Base-by-base conservation (phyloP, 2,329 filamentous ascomycete species). In the Amauroascus niger region DNA sequence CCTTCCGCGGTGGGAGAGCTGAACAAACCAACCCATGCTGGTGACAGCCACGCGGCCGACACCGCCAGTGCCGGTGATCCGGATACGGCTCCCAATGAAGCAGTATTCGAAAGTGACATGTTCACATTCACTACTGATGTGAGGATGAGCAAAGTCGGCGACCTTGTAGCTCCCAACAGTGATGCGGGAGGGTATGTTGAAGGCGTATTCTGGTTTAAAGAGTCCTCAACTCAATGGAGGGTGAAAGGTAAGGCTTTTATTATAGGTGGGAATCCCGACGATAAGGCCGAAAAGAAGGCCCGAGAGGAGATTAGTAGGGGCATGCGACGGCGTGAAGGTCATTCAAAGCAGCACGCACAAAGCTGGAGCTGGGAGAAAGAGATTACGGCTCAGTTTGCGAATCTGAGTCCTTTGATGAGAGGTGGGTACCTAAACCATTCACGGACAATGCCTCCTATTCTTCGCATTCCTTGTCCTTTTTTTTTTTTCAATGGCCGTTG, bases 351-450 rank as follows among this genome's bases (percentile, higher is more conserved):
- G 11, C 57, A 54, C 11, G 69, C 73, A 41, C 67, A 65, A 14
- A 70, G 74, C 1, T 95, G 89, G 88, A 85, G 79, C 60, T 96
- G 88, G 84, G 72, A 73, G 45, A 84, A 76, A 58, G 89, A 95
- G 71, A 69, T 96, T 35, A 89, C 87, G 49, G 87, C 81, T 47
- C 87, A 93, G 67, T 97, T 96, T 78, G 91, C 88, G 18, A 96
- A 96, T 68, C 71, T 93, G 61, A 84, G 80, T 60, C 91, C 91
- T 6, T 73, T 76, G 0, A 88, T 95, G 82, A 79, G 90, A 73
- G 80, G 81, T 81, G 66, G 49, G 69, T 67, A 45, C 46, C 32
- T 30, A n/a, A 22, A 16, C 28, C 20, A n/a, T n/a, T 2, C n/a
- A n/a, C n/a, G n/a, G 18, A 51, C 49, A 43, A 43, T 43, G 22